Base-by-base conservation (phyloP, 768 basidiomycete genomes). In the Hydnomerulius pinastri region DNA sequence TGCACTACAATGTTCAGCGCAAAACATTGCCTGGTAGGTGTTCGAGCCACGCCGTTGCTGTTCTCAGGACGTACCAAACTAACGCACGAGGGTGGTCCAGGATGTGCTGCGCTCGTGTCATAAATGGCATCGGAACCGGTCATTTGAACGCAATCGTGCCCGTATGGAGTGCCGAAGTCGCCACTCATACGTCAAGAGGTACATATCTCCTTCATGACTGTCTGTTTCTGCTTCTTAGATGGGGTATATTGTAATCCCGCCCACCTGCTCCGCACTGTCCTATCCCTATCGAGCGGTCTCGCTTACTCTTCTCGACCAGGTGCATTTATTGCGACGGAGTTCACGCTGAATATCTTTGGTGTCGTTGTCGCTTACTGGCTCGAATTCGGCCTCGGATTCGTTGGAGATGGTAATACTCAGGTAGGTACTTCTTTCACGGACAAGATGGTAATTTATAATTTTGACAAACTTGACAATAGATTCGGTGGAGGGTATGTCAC, bases 351-450 rank as follows among this genome's bases (percentile, higher is more conserved):
- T 17, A 69, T 69, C 4, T 67, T 75, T 32, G 75, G 74, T 23
- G 73, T 76, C 23, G 73, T 74, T 20, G 71, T 75, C 29, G 74
- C 74, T 6, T 77, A 77, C 48, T 77, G 74, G 73, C 63, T 77
- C 9, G 72, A 76, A 48, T 77, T 77, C 56, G 74, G 70, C 3
- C 69, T 77, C 4, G 71, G 72, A 8, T 77, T 74, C 52, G 60
- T 77, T 21, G 75, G 71, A 8, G 72, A 76, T 51, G 74, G 75
- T 32, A 64, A 60, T 12, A 70, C 71, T 12, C 71, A 75, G 47
- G 57, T 70, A 20, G 42, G 66, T n/a, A 66, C 27, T 45, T 25
- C 20, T n/a, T n/a, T n/a, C 13, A 28, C 17, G 6, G 17, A 12
- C 30, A 32, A 32, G 30, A 15, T 8, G 8, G 23, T 24, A 13